Base-by-base conservation (phyloP, 352 stramenopile species). In the Phytophthora citrophthora region DNA sequence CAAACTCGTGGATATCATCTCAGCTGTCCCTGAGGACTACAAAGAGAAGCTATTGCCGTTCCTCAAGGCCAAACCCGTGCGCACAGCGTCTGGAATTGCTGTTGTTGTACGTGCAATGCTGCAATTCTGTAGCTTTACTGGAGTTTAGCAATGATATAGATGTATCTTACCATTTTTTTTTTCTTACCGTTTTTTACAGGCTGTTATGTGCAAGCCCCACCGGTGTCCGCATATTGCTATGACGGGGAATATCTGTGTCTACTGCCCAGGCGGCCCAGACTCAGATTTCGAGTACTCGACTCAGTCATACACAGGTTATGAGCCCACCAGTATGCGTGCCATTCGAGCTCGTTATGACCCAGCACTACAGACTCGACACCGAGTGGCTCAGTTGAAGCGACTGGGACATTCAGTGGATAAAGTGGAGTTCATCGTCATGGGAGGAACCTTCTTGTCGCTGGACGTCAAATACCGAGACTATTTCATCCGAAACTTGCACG, bases 271-370 rank as follows among this genome's bases (percentile, higher is more conserved):
- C 32, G 96, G 96, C 1, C 96, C 96, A 0, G 96, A 99, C 83
- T 96, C 80, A 46, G 96, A 99, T 71, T 99, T 99, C 84, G 96
- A 99, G 81, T 99, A 99, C 80, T 98, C 88, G 8, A 99, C 96
- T 12, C 77, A 91, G 67, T 89, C 96, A 2, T 99, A 99, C 74
- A 99, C 96, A 4, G 96, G 96, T 16, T 99, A 99, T 68, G 96
- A 99, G 73, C 96, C 96, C 26, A 99, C 96, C 24, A 97, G 84
- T 55, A 99, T 99, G 96, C 74, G 90, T 5, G 96, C 95, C 15
- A 99, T 99, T 64, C 90, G 96, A 18, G 95, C 94, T 31, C 73
- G 96, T 13, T 99, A 99, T 67, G 91, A 99, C 78, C 96, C 96
- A 5, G 98, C 91, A 61, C 76, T 88, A 54, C 96, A 99, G 81